Evolutionary conservation across 1,139 yeast genomes (phyloP).

Genomic region (Candida anutae): DNA sequence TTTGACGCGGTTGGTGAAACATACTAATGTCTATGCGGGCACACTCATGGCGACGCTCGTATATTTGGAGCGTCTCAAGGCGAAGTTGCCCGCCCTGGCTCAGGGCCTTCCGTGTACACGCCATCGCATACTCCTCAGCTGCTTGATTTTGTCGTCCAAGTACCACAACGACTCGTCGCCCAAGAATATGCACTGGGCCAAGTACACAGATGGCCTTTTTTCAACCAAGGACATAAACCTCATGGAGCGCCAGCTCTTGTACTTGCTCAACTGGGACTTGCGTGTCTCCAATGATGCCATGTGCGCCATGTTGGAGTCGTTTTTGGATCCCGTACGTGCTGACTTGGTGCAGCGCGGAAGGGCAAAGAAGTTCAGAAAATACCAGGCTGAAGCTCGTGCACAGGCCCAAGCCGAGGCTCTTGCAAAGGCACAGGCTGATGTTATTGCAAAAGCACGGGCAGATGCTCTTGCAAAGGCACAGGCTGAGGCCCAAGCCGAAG

Average conservation of each 20-base stretch:
- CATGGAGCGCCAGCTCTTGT: slow-evolving; percentile 72
- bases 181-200: slow-evolving; percentile 71
- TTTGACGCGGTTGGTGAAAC: slow-evolving; percentile 59
- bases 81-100: slow-evolving; percentile 59
- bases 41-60: slow-evolving; percentile 67
- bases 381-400: slow-evolving; percentile 18
- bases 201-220: slow-evolving; percentile 67
- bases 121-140: slow-evolving; percentile 68
- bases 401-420: slow-evolving; percentile 2
- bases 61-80: slow-evolving; percentile 53
- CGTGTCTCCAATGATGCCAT: slow-evolving; percentile 49
- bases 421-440: background rate
- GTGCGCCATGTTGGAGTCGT: slow-evolving; percentile 26
- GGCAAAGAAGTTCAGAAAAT: slow-evolving; percentile 29
- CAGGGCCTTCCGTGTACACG: slow-evolving; percentile 73
- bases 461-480: background rate
- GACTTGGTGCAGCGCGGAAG: slow-evolving; percentile 27
- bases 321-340: slow-evolving; percentile 56
- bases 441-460: background rate
- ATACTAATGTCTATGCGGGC: slow-evolving; percentile 71
- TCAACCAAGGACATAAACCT: slow-evolving; percentile 60
- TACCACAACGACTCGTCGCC: slow-evolving; percentile 74
- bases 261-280: slow-evolving; percentile 64
- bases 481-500: background rate
- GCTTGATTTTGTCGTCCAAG: slow-evolving; percentile 64